Base-by-base conservation (phyloP, 345 rosid genomes). In the Eutrema heterophyllum region DNA sequence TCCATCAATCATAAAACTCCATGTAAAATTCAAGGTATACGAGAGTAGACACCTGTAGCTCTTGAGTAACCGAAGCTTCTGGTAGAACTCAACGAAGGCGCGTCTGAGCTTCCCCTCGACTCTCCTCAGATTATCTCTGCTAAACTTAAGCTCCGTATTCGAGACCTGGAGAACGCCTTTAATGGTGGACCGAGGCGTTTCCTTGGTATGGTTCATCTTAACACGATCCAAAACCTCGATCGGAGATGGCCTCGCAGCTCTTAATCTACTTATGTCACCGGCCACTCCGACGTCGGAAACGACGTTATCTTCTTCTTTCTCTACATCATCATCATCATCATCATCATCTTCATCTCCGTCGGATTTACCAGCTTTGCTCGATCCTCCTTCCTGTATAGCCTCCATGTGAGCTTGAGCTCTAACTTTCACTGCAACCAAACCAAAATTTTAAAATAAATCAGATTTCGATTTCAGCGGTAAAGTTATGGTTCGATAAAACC, bases 1-100 rank as follows among this genome's bases (percentile, higher is more conserved):
- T 43, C 27, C 29, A 65, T 14, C 71, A 64, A 46, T 70, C 50
- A 36, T 24, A 7, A 48, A 14, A 48, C 18, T 35, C 1, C 6
- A 46, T 35, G 9, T 4, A 49, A 51, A 5, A 18, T 35, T 11
- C 64, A 40, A 66, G 32, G 24, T 21, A 21, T 16, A 27, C n/a
- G n/a, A n/a, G n/a, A n/a, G n/a, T n/a, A n/a, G 15, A 10, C 46
- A 82, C 85, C 87, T 66, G 64, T 76, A 90, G 81, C 91, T 86
- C 77, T 86, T 88, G 14, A 88, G 86, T 55, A 90, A 84, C 44
- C 88, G 84, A 78, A 90, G 96, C 81, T 86, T 88, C 24, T 83
- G 91, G 73, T 88, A 81, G 12, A 90, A 90, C 67, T 78, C 89
- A 1, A 82, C 78, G 29, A 90, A 88, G 59, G 88, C 93, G 7